Evolutionary conservation across 148 eudicot species (phyloP).

Genomic region (Arbutus unedo): DNA sequence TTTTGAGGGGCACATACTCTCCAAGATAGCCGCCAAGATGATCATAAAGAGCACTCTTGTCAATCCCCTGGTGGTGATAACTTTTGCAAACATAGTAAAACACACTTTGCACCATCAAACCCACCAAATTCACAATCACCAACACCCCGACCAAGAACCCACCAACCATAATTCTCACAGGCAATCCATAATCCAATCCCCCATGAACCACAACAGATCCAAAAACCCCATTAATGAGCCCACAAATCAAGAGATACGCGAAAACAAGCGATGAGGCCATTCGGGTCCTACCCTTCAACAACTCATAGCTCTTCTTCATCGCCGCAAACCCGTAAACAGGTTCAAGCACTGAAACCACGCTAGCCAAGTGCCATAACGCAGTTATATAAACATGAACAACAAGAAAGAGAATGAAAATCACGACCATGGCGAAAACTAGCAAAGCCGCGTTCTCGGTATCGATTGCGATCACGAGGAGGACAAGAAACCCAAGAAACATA

Average conservation of each 20-base stretch:
- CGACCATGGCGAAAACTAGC: conserved; percentile 39
- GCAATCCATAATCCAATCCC: conserved; percentile 41
- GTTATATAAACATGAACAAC: conserved; percentile 88
- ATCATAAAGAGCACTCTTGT: conserved; percentile 76
- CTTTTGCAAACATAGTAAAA: conserved; percentile 98
- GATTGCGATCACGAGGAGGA: conserved; percentile 53
- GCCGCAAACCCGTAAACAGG: conserved; percentile 74
- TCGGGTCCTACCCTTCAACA: conserved; percentile 57
- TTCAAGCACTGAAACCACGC: conserved; percentile 85
- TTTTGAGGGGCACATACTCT: conserved; percentile 95
- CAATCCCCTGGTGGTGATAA: conserved; percentile 81
- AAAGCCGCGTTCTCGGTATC: conserved; percentile 46
- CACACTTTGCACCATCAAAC: conserved; percentile 86
- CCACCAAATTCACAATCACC: conserved; percentile 84
- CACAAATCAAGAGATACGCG: conserved; percentile 58
- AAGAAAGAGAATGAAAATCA: conserved; percentile 49
- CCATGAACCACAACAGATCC: conserved; percentile 67
- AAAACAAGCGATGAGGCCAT: conserved; percentile 66
- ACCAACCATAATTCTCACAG: conserved; percentile 62
- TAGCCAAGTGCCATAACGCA: conserved; percentile 86
- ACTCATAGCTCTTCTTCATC: conserved; percentile 82
- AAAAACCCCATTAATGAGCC: conserved; percentile 58
- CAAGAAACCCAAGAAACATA: conserved; percentile 43
- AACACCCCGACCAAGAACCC: conserved; percentile 88
- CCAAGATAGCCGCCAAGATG: conserved; percentile 97